Base-by-base conservation (phyloP, 2,329 filamentous ascomycete genomes). In the Thermoascus crustaceus region DNA sequence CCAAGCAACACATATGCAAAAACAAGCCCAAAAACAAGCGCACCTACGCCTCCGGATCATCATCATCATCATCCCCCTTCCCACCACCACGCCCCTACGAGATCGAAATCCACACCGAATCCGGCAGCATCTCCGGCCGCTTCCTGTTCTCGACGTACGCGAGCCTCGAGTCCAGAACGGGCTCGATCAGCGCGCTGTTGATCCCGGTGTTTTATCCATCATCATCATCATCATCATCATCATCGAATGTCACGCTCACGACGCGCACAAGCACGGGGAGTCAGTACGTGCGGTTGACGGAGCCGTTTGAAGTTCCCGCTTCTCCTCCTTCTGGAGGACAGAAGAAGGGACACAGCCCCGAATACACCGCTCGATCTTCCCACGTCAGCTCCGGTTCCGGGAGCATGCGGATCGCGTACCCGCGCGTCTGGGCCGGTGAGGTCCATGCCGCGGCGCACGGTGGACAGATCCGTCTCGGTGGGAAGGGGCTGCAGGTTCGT, bases 131-230 rank as follows among this genome's bases (percentile, higher is more conserved):
- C 22, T 40, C 38, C 4, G 57, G 54, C 62, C 59, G 63, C 33
- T 60, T 75, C 43, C 57, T 74, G 4, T 65, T 75, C 19, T 58
- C 69, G 1, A 59, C 64, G 16, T 65, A 71, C 26, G 53, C 58
- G 4, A 61, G 76, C 43, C 49, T 64, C 16, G 58, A 60, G 3
- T 67, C 72, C 7, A 45, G 56, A 1, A 57, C 56, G 31, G 76
- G 76, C 18, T 55, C 49, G 7, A 64, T 78, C 26, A 63, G 57
- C 11, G 67, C 72, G 7, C 65, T 59, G 1, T 63, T 80, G 17
- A 54, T 57, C 2, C 62, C 78, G 5, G 61, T 49, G 21, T 38
- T 44, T 9, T 41, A 30, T n/a, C 5, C 14, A 30, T 8, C 16
- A 37, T 18, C 32, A 22, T 14, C 20, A n/a, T n/a, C n/a, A n/a